Evolutionary conservation across 2,329 filamentous ascomycete species (phyloP), one percentile per base, ranked within the genome.

Genomic region (Lasiodiplodia sp.): DNA sequence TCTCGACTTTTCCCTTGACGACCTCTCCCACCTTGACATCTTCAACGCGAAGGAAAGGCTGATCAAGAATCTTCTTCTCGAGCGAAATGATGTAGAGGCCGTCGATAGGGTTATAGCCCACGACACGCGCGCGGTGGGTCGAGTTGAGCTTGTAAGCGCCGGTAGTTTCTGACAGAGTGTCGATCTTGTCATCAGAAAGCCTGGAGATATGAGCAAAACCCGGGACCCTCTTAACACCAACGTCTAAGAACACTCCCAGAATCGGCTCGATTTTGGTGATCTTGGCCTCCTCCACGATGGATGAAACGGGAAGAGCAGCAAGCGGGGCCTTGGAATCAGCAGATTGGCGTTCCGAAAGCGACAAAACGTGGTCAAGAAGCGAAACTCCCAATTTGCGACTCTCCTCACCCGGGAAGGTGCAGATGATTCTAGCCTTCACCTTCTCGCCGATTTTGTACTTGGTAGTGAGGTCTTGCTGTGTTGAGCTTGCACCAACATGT

Each of bases 151-250:
- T 92, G 83, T 90, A 97, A 2, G 91, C 86, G 0, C 96, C 96
- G 21, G 89, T 90, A 3, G 88, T 85, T 71, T 93, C 88, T 16
- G 92, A 92, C 5, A 99, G 84, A 1, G 88, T 88, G 71, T 98
- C 96, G 66, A 97, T 87, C 78, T 96, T 97, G 72, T 91, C 91
- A 78, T 99, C 95, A 69, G 95, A 92, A 70, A 99, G 87, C 71
- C 92, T 89, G 0, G 96, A 99, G 72, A 99, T 96, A 79, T 99
- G 96, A 25, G 96, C 94, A 75, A 97, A 99, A 11, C 93, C 93
- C n/a, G 88, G 84, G 2, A 95, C 84, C 37, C 90, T 87, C 51
- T 87, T 83, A 6, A 91, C 81, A 2, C 90, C 90, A 31, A 95
- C 81, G 72, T 92, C 88, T 18, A 94, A 85, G 75, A 96, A 97